Conservation (phyloP, 768 basidiomycete genomes). For the Lentinula detonsa region DNA sequence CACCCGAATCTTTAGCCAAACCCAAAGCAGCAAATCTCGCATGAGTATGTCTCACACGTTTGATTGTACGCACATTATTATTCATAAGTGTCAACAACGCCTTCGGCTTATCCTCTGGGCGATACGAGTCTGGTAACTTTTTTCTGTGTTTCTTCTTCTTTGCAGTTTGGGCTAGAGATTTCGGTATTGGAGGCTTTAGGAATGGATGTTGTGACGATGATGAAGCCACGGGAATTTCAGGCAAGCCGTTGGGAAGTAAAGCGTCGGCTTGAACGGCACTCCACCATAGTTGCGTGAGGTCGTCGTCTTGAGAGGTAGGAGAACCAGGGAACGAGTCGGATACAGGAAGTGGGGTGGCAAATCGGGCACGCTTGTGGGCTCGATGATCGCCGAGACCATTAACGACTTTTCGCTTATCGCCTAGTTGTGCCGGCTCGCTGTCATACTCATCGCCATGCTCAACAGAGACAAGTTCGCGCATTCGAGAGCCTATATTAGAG, state of each 20-base stretch:
- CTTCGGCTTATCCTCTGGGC: slow-evolving; percentile 24
- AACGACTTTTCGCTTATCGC: slow-evolving; percentile 63
- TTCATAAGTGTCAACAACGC: slow-evolving; percentile 70
- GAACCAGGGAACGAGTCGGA: slow-evolving; percentile 21
- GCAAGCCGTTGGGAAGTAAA: slow-evolving; percentile 61
- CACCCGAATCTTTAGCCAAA: slow-evolving; percentile 27
- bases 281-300: slow-evolving; percentile 68
- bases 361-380: slow-evolving; percentile 59
- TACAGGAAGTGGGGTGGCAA: slow-evolving; percentile 25
- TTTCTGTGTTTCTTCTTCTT: slow-evolving; percentile 32
- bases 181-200: slow-evolving; percentile 9
- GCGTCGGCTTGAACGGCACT: slow-evolving; percentile 56
- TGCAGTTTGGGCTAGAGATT: slow-evolving; percentile 13
- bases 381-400: slow-evolving; percentile 34
- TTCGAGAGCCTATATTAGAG: slow-evolving; percentile 17
- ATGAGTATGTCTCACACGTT: slow-evolving; percentile 68
- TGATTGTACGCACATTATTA: slow-evolving; percentile 68
- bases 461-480: slow-evolving; percentile 27
- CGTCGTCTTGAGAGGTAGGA: slow-evolving; percentile 32
- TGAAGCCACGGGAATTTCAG: slow-evolving; percentile 39
- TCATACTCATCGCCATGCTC: slow-evolving; percentile 11
- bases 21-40: slow-evolving; percentile 60
- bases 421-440: slow-evolving; percentile 25
- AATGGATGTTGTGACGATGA: slow-evolving; percentile 20
- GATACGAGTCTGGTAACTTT: not conserved